Evolutionary conservation across 345 rosid species (phyloP).

Genomic region (Sonneratia caseolaris): DNA sequence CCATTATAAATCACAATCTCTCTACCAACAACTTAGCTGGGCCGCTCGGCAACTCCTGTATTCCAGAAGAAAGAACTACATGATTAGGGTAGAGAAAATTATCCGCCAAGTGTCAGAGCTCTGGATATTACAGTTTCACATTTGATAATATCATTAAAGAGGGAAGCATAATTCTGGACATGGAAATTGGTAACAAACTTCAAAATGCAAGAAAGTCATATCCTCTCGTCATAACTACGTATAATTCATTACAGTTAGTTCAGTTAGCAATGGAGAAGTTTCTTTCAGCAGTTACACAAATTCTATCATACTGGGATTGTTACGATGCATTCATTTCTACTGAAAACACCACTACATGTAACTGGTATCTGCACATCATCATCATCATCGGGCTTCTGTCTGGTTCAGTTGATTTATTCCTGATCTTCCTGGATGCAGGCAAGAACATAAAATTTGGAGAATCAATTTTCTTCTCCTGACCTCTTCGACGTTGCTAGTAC

Average conservation of each 20-base stretch:
- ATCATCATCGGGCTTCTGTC: not conserved
- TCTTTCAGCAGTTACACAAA: too few relatives aligned
- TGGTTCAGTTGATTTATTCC: not conserved
- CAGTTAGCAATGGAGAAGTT: not conserved
- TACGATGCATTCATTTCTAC: too few relatives aligned
- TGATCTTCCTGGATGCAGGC: not conserved
- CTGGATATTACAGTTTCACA: too few relatives aligned
- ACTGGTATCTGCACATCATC: too few relatives aligned
- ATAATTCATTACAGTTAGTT: not conserved
- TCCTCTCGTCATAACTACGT: not conserved
- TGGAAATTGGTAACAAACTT: too few relatives aligned
- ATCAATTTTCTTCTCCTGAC: not conserved
- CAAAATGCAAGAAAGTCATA: too few relatives aligned
- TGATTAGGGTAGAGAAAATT: not conserved
- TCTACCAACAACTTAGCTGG: not conserved
- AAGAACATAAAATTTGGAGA: not conserved
- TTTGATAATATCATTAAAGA: too few relatives aligned
- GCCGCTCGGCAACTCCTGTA: not conserved
- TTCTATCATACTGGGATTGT: too few relatives aligned
- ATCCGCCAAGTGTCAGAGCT: not conserved
- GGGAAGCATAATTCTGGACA: too few relatives aligned
- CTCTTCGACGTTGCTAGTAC: not conserved
- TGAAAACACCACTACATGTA: too few relatives aligned
- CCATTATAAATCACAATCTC: too few relatives aligned
- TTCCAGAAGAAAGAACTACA: not conserved